Evolutionary conservation across 805 yeast genomes (phyloP).

Genomic region (Candida ipomoeae): DNA sequence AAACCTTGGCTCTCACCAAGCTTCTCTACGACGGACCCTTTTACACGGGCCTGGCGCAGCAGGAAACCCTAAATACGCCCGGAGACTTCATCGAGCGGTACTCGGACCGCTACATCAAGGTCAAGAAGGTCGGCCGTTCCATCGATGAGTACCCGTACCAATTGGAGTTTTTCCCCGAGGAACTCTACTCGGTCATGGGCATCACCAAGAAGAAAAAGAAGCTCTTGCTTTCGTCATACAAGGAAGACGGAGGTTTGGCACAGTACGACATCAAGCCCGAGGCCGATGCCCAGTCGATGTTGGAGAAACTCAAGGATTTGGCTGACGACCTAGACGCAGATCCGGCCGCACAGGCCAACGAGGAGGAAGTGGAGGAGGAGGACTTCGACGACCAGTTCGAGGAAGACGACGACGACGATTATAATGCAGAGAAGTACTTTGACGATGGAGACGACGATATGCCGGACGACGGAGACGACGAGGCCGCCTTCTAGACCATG

Average conservation of each 20-base stretch:
- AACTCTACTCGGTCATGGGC: conserved; percentile 70
- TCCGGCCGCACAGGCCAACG: conserved; percentile 40
- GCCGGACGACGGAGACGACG: conserved; percentile 60
- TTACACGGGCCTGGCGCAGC: conserved; percentile 51
- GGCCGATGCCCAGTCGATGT: conserved; percentile 32
- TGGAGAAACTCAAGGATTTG: conserved; percentile 35
- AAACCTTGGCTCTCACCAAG: conserved; percentile 49
- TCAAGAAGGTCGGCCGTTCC: conserved; percentile 64
- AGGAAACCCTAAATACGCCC: conserved; percentile 21
- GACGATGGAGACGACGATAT: conserved; percentile 68
- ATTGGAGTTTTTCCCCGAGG: conserved; percentile 69
- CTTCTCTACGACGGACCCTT: conserved; percentile 64
- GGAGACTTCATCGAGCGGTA: conserved; percentile 75
- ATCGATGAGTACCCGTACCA: conserved; percentile 76
- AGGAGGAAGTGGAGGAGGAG: conserved; percentile 35
- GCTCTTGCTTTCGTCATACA: conserved; percentile 40
- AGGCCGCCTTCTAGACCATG: conserved; percentile 55
- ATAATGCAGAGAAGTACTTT: conserved; percentile 75
- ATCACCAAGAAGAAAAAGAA: conserved; percentile 50
- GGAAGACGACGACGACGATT: conserved; percentile 74
- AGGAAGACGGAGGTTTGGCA: conserved; percentile 36
- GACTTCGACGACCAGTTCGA: conserved; percentile 67
- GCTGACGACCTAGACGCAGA: conserved; percentile 45
- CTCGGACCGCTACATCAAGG: conserved; percentile 73
- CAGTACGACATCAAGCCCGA: conserved; percentile 30